Conservation (phyloP, 495 filamentous ascomycete species). For the Viridothelium virens region DNA sequence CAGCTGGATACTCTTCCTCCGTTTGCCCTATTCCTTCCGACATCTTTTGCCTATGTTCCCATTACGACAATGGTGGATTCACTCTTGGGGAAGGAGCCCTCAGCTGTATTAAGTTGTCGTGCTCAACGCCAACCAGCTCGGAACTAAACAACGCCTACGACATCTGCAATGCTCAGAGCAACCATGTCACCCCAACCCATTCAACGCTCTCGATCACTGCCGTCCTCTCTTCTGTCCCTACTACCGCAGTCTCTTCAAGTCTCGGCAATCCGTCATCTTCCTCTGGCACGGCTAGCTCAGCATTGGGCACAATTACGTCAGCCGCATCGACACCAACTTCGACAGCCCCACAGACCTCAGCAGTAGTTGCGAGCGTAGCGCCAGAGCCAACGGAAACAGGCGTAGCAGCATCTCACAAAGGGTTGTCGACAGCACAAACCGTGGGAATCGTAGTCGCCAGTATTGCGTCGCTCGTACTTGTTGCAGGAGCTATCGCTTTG, state of each 20-base stretch:
- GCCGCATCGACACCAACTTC: slow-evolving; percentile 14
- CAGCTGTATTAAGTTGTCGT: slow-evolving; percentile 21
- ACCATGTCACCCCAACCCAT: slow-evolving; percentile 21
- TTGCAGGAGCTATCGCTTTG: slow-evolving; percentile 14
- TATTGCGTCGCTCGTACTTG: slow-evolving; percentile 15
- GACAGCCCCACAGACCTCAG: not conserved
- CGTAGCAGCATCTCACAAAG: not conserved
- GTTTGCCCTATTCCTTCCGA: slow-evolving; percentile 7
- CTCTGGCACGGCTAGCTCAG: not conserved
- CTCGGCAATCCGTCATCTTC: not conserved
- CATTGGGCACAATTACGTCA: slow-evolving; percentile 14
- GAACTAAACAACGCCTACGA: slow-evolving; percentile 15
- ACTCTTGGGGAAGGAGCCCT: slow-evolving; percentile 25
- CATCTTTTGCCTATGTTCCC: slow-evolving; percentile 20
- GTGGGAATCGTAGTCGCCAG: slow-evolving; percentile 21
- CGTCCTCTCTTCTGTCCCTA: not conserved
- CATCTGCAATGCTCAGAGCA: slow-evolving; percentile 17
- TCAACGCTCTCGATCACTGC: not conserved
- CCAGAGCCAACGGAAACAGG: slow-evolving; percentile 5
- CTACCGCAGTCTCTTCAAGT: not conserved
- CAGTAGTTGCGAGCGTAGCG: not conserved
- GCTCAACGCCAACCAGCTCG: not conserved
- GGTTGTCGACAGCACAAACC: slow-evolving; percentile 18
- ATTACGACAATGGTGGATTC: slow-evolving; percentile 22
- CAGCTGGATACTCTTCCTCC: slow-evolving; percentile 4